Percentiles rank a stretch among this genome's conserved stretches.
Conservation (phyloP, 2,329 filamentous ascomycete genomes). For the Fusarium brevicatenulatum region DNA sequence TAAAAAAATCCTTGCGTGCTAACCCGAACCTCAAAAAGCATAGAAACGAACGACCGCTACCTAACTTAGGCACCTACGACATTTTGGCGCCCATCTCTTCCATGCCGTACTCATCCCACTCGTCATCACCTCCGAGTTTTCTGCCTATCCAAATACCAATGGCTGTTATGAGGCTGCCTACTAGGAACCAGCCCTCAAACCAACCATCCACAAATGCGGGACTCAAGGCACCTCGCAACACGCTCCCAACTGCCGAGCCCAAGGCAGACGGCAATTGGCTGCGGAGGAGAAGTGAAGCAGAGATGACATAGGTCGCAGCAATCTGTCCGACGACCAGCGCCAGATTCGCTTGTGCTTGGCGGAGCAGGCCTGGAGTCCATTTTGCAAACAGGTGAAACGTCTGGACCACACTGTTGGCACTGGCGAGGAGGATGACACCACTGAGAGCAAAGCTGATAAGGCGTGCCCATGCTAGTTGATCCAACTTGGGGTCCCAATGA, state of each 20-base stretch:
- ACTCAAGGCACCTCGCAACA: slow-evolving; percentile 77
- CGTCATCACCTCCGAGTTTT: slow-evolving; percentile 67
- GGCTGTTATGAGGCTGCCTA: slow-evolving; percentile 72
- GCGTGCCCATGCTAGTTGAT: slow-evolving; percentile 84
- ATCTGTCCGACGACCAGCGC: slow-evolving; percentile 84
- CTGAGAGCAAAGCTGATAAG: slow-evolving; percentile 87
- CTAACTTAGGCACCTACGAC: slow-evolving; percentile 50
- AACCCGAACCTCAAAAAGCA: slow-evolving; percentile 13
- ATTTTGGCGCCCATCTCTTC: slow-evolving; percentile 80
- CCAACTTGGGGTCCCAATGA: slow-evolving; percentile 84
- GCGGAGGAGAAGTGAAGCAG: slow-evolving; percentile 77
- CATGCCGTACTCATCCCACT: slow-evolving; percentile 68
- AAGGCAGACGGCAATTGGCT: slow-evolving; percentile 83
- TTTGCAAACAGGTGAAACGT: slow-evolving; percentile 84
- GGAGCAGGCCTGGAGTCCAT: slow-evolving; percentile 76
- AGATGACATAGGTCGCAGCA: slow-evolving; percentile 86
- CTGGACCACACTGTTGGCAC: slow-evolving; percentile 84
- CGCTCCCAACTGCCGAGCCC: slow-evolving; percentile 79
- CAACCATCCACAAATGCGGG: slow-evolving; percentile 72
- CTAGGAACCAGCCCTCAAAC: slow-evolving; percentile 89
- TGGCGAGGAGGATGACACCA: slow-evolving; percentile 83
- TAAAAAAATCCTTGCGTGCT: slow-evolving; percentile 15
- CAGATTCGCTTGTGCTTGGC: slow-evolving; percentile 79
- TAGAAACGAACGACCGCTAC: slow-evolving; percentile 10
- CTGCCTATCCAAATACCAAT: slow-evolving; percentile 78